phyloP scores from a whole-genome alignment of 805 yeast genomes.

The Blastobotrys peoriensis region DNA sequence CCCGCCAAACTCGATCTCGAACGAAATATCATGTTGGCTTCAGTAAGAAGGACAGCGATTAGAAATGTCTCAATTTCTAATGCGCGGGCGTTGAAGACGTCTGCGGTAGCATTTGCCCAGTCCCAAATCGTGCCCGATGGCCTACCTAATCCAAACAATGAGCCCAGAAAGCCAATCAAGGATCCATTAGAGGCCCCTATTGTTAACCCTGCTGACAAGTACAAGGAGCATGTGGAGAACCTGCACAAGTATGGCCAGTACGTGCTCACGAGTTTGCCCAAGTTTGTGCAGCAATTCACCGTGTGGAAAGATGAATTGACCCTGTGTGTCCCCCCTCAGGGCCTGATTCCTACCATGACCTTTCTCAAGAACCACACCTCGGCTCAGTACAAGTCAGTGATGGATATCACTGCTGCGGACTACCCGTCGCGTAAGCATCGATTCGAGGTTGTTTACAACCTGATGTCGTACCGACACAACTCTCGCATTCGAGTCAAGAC shows the following conservation, averaged over 20 bases:
- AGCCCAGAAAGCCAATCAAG: slow-evolving; percentile 2
- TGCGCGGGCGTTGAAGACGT: neutral
- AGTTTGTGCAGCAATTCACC: slow-evolving; percentile 72
- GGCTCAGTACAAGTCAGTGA: slow-evolving; percentile 68
- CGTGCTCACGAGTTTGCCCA: slow-evolving; percentile 71
- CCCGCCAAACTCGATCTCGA: too few species aligned
- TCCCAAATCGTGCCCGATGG: slow-evolving; percentile 6
- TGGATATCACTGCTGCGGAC: slow-evolving; percentile 84
- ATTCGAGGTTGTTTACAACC: slow-evolving; percentile 80
- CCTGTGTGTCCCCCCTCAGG: slow-evolving; percentile 68
- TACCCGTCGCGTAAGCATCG: slow-evolving; percentile 78
- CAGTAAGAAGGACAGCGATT: neutral
- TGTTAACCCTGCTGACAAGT: slow-evolving; percentile 73
- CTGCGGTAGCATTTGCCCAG: neutral
- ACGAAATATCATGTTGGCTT: neutral
- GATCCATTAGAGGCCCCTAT: slow-evolving; percentile 21
- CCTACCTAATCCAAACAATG: slow-evolving; percentile 1
- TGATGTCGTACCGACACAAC: slow-evolving; percentile 75
- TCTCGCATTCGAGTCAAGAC: slow-evolving; percentile 86
- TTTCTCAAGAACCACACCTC: slow-evolving; percentile 75
- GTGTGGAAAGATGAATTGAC: slow-evolving; percentile 90
- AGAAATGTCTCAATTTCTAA: neutral
- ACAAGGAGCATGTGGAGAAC: slow-evolving; percentile 58
- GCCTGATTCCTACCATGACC: slow-evolving; percentile 61
- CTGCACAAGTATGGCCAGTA: slow-evolving; percentile 78